phyloP scores from a whole-genome alignment of 768 basidiomycete species.

The Clitopilus hobsonii region DNA sequence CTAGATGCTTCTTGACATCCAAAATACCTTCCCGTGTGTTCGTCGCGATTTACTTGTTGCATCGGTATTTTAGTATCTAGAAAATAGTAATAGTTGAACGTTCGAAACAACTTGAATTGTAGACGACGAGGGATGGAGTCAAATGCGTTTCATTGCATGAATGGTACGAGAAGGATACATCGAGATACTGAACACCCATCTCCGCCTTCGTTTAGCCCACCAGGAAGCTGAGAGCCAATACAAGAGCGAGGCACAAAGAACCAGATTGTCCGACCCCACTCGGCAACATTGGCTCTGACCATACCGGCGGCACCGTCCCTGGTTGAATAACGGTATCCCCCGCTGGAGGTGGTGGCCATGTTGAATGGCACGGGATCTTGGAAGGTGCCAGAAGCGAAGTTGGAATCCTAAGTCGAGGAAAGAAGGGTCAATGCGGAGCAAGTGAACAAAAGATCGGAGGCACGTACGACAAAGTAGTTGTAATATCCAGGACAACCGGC shows the following conservation, averaged over 20 bases:
- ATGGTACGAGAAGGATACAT: no score
- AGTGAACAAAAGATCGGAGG: no score
- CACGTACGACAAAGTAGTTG: constrained; percentile 20
- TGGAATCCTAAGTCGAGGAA: constrained; percentile 15
- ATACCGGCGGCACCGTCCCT: constrained; percentile 16
- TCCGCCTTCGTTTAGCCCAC: constrained; percentile 16
- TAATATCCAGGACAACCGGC: constrained; percentile 19
- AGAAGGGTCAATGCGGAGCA: not conserved
- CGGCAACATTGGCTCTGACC: constrained; percentile 19
- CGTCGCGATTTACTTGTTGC: not conserved
- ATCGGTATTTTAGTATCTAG: not conserved
- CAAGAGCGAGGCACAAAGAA: constrained; percentile 22
- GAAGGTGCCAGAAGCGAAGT: constrained; percentile 16
- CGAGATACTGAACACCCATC: constrained; percentile 16
- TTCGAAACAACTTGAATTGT: no score
- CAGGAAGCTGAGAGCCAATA: constrained; percentile 18
- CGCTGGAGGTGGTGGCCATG: constrained; percentile 14
- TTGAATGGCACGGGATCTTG: constrained; percentile 21
- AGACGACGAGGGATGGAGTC: no score
- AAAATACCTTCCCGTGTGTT: not conserved
- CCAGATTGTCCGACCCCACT: constrained; percentile 21
- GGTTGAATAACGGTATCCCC: constrained; percentile 18
- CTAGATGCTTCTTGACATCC: not conserved
- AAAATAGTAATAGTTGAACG: not conserved
- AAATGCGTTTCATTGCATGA: no score